A percentile compares a stretch with the other conserved stretches of the same genome.
Evolutionary conservation across 1,284 basidiomycete genomes (phyloP).

Genomic region (Amylostereum areolatum): DNA sequence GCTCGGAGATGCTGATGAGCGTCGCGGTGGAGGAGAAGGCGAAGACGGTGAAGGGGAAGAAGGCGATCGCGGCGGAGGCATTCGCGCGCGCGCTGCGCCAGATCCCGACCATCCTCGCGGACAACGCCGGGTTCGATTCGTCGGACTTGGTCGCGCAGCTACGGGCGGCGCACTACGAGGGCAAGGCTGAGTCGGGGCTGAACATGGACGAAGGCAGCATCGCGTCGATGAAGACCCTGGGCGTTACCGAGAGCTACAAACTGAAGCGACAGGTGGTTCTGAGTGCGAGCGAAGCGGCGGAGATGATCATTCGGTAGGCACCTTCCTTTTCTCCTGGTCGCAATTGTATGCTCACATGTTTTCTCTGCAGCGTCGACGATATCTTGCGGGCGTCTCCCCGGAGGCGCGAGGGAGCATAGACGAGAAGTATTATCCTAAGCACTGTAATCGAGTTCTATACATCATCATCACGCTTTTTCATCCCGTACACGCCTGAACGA

Average conservation of each 20-base stretch:
- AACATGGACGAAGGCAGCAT: conserved; percentile 87
- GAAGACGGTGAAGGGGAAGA: conserved; percentile 85
- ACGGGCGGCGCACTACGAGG: conserved; percentile 92
- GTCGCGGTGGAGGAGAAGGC: conserved; percentile 91
- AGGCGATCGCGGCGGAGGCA: conserved; percentile 91
- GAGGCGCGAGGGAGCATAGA: conserved; percentile 58
- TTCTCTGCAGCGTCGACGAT: conserved; percentile 51
- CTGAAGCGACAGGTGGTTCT: conserved; percentile 93
- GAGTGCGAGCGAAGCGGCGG: conserved; percentile 93
- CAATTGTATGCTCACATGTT: conserved; percentile 5
- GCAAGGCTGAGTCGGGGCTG: conserved; percentile 82
- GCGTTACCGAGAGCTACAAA: conserved; percentile 96
- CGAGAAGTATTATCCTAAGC: too few relatives aligned
- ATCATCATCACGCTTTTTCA: too few relatives aligned
- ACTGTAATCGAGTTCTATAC: too few relatives aligned
- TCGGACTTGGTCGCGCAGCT: conserved; percentile 91
- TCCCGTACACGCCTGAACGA: too few relatives aligned
- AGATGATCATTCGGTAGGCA: conserved; percentile 96
- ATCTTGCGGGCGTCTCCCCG: conserved; percentile 62
- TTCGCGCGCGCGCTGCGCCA: conserved; percentile 88
- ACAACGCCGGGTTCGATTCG: conserved; percentile 97
- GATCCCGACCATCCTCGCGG: conserved; percentile 95
- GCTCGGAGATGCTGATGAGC: conserved; percentile 97
- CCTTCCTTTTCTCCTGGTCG: not conserved
- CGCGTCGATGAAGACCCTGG: conserved; percentile 84